Percentiles rank a stretch among this genome's conserved stretches.
Evolutionary conservation across 108 stramenopile species (phyloP).

Genomic region (Chaetoceros tenuissimus): DNA sequence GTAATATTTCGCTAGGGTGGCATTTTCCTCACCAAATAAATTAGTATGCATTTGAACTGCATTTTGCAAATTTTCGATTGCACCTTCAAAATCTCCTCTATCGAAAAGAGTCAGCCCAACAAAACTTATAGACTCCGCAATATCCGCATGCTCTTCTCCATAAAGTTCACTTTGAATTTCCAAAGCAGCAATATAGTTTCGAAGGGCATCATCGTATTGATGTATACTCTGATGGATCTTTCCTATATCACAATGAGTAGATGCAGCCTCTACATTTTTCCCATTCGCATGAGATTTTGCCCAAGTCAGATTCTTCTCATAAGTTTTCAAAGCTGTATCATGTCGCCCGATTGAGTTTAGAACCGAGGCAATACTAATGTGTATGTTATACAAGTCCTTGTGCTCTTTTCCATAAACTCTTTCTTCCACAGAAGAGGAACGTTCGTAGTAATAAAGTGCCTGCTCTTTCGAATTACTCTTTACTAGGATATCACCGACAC

Average conservation of each 20-base stretch:
- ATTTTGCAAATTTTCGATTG: conserved; percentile 15
- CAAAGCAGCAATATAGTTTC: conserved; percentile 12
- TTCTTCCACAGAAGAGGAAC: no score
- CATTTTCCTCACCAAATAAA: conserved; percentile 14
- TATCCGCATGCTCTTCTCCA: conserved; percentile 19
- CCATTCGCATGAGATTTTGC: no score
- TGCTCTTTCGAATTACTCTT: no score
- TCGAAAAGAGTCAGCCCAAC: conserved; percentile 14
- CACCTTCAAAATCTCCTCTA: conserved; percentile 20
- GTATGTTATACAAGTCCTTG: no score
- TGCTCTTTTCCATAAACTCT: no score
- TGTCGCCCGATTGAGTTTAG: no score
- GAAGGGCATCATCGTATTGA: conserved; percentile 20
- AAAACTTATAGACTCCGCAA: conserved; percentile 18
- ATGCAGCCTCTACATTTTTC: conserved; percentile 20
- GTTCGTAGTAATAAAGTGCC: no score
- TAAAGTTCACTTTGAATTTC: conserved; percentile 16
- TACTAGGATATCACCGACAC: no score
- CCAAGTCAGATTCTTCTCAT: no score
- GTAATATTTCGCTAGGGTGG: conserved; percentile 7
- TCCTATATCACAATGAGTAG: conserved; percentile 11
- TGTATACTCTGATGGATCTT: conserved; percentile 10
- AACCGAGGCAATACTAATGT: no score
- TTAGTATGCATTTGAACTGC: conserved; percentile 25
- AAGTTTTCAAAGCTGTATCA: no score